These are phyloP conservation scores for Pythium biforme DNA, from an alignment of 352 stramenopile genomes.

Conservation along the genomic window DNA sequence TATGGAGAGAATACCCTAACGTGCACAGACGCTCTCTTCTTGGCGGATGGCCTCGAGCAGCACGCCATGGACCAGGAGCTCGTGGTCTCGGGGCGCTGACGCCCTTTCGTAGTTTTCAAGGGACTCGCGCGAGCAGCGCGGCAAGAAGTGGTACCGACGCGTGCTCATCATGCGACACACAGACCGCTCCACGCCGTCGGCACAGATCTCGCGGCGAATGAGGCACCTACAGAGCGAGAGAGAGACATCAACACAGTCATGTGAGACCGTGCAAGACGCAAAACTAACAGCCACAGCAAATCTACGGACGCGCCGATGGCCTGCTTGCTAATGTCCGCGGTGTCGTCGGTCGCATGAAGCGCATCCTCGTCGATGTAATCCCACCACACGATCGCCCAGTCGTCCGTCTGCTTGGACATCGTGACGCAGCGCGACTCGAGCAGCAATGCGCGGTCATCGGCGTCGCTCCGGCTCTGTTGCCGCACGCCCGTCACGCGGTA, in stretches of 20 bases:
- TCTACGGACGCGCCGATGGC: constrained; percentile 36
- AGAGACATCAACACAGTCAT: constrained; percentile 1
- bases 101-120: neutral
- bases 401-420: constrained; percentile 29
- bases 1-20: too few species aligned
- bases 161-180: constrained; percentile 17
- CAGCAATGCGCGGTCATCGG: constrained; percentile 10
- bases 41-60: neutral
- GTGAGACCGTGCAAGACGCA: constrained; percentile 1
- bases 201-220: constrained; percentile 13
- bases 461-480: constrained; percentile 14
- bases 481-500: constrained; percentile 30
- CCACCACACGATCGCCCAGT: constrained; percentile 38
- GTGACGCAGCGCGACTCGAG: constrained; percentile 28
- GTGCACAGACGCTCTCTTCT: neutral
- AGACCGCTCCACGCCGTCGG: constrained; percentile 6
- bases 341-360: constrained; percentile 26
- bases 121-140: neutral
- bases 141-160: constrained; percentile 10
- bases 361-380: constrained; percentile 41
- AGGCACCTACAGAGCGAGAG: constrained; percentile 14
- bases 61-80: neutral
- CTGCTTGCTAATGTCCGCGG: constrained; percentile 34
- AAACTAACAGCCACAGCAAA: neutral
- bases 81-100: neutral